Conservation (phyloP, 2,329 filamentous ascomycete species). For the Talaromyces atroroseus region DNA sequence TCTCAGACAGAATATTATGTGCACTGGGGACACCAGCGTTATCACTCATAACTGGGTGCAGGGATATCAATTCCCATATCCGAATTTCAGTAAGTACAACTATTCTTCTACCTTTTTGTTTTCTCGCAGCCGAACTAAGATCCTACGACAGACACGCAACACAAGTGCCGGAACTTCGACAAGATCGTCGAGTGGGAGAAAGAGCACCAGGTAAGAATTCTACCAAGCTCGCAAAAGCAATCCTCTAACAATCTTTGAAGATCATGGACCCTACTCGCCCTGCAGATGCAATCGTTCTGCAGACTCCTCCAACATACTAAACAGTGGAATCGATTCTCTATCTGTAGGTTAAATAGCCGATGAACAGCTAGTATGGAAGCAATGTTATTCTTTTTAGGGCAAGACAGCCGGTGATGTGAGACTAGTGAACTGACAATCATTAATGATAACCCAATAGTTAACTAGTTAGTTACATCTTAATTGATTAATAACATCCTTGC, state of each 20-base stretch:
- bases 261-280: neutral
- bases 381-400: neutral
- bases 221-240: neutral
- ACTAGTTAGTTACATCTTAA: too few species aligned
- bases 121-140: neutral
- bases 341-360: neutral
- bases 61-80: neutral
- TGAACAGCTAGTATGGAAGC: neutral
- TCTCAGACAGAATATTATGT: neutral
- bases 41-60: neutral
- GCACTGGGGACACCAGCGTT: neutral
- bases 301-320: neutral
- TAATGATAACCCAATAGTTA: too few species aligned
- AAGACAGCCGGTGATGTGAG: neutral
- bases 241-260: neutral
- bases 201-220: neutral
- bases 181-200: neutral
- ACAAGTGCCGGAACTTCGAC: conserved; percentile 1
- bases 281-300: neutral
- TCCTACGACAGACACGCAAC: neutral
- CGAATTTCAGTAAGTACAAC: conserved; percentile 2
- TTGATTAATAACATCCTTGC: too few species aligned
- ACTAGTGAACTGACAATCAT: too few species aligned
- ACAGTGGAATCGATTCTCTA: neutral
- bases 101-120: neutral